phyloP scores from a whole-genome alignment of 2,329 filamentous ascomycete species.

The Cercospora brassicicola region DNA sequence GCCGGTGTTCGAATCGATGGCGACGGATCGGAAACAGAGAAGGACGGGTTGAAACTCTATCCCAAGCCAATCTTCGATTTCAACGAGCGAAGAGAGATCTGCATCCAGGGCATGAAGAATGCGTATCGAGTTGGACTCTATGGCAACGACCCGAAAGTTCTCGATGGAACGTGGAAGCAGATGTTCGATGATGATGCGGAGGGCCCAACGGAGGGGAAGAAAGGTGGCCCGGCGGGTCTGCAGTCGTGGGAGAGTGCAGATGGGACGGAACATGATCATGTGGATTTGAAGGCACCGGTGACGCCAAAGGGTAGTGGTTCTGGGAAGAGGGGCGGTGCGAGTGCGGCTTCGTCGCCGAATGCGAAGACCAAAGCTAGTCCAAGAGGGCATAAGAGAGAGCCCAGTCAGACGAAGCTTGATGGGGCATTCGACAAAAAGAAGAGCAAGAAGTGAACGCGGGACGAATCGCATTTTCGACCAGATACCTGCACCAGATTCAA shows the following conservation, averaged over 20 bases:
- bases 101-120: constrained; percentile 67
- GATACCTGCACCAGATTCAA: too few species aligned
- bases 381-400: constrained; percentile 36
- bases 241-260: constrained; percentile 32
- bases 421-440: constrained; percentile 37
- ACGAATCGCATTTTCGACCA: neutral
- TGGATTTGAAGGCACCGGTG: constrained; percentile 17
- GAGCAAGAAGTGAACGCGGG: constrained; percentile 4
- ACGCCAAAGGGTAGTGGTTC: constrained; percentile 16
- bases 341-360: neutral
- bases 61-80: constrained; percentile 81
- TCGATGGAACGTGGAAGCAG: constrained; percentile 60
- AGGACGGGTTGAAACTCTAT: constrained; percentile 54
- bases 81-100: constrained; percentile 59
- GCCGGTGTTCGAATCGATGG: constrained; percentile 64
- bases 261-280: constrained; percentile 28
- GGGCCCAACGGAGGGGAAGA: constrained; percentile 46
- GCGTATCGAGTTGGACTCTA: constrained; percentile 66
- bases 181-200: constrained; percentile 51
- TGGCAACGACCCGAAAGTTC: constrained; percentile 62
- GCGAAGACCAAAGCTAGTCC: constrained; percentile 17
- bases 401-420: constrained; percentile 39
- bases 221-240: constrained; percentile 45
- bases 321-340: neutral
- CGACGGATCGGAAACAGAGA: constrained; percentile 45